These are phyloP conservation scores for Daldinia eschscholtzii DNA, from an alignment of 2,329 filamentous ascomycete genomes.

Conservation along the genomic window DNA sequence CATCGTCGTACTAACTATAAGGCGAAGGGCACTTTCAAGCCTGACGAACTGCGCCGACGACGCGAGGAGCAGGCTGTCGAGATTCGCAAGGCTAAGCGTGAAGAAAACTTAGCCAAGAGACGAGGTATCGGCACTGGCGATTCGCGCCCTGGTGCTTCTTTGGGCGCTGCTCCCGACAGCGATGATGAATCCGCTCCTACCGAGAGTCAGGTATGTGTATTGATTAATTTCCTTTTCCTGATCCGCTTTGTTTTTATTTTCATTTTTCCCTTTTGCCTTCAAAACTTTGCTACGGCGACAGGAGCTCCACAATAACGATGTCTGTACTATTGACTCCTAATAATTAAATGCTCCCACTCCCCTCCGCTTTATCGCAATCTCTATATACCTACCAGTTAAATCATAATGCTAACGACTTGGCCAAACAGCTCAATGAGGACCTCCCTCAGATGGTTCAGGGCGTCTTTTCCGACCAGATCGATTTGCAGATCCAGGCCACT, in stretches of 20 bases:
- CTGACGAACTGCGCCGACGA: constrained; percentile 96
- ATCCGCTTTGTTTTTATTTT: constrained; percentile 13
- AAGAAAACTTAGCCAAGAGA: constrained; percentile 98
- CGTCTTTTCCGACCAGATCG: constrained; percentile 99
- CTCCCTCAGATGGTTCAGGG: constrained; percentile 98
- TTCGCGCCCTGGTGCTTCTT: constrained; percentile 81
- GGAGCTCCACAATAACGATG: constrained; percentile 26
- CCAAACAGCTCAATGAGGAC: constrained; percentile 88
- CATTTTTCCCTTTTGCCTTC: background rate
- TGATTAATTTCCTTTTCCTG: constrained; percentile 15
- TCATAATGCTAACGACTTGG: constrained; percentile 46
- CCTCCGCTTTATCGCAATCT: background rate
- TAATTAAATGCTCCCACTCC: background rate
- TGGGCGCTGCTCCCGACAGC: constrained; percentile 92
- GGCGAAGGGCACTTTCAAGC: constrained; percentile 99
- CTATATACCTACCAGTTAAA: background rate
- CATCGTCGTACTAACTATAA: constrained; percentile 99
- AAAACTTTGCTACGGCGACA: constrained; percentile 22
- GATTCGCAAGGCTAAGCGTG: constrained; percentile 97
- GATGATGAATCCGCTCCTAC: constrained; percentile 96
- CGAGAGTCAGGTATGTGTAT: constrained; percentile 87
- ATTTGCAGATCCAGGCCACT: constrained; percentile 95
- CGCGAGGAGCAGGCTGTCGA: constrained; percentile 99
- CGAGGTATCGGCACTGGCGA: constrained; percentile 90
- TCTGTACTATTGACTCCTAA: constrained; percentile 14